Percentiles rank a stretch among this genome's conserved stretches.
phyloP scores from a whole-genome alignment of 805 yeast genomes.

The Schwanniomyces yamadae region DNA sequence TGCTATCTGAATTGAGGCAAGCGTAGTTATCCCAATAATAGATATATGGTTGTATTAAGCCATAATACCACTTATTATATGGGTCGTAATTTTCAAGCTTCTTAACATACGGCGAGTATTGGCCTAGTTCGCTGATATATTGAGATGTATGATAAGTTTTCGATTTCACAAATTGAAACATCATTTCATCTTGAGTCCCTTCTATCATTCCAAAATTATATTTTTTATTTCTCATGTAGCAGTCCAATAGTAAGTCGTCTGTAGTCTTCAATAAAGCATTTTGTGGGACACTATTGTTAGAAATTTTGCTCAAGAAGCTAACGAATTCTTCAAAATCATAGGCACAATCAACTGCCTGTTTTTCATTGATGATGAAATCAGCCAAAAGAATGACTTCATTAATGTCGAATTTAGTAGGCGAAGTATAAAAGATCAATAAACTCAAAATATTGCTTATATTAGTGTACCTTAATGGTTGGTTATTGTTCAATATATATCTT shows the following conservation, averaged over 20 bases:
- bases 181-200: conserved; percentile 6
- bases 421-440: conserved; percentile 6
- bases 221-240: neutral
- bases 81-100: conserved; percentile 11
- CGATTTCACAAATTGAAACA: conserved; percentile 19
- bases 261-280: neutral
- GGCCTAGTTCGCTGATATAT: conserved; percentile 17
- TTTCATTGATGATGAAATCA: neutral
- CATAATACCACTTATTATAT: conserved; percentile 27
- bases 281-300: neutral
- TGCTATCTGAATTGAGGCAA: conserved; percentile 3
- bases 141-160: conserved; percentile 18
- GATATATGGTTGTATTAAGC: conserved; percentile 26
- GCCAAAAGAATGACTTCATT: neutral
- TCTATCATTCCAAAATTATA: neutral
- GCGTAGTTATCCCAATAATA: conserved; percentile 31
- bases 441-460: conserved; percentile 7
- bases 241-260: neutral
- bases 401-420: conserved; percentile 5
- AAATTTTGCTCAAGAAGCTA: neutral
- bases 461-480: conserved; percentile 1
- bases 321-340: conserved; percentile 4
- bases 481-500: conserved; percentile 2
- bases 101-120: conserved; percentile 14
- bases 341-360: neutral